A percentile compares a stretch with the other conserved stretches of the same genome.
These are phyloP conservation scores for Scheffersomyces cryptocercus DNA, from an alignment of 1,139 yeast genomes.

Conservation along the genomic window DNA sequence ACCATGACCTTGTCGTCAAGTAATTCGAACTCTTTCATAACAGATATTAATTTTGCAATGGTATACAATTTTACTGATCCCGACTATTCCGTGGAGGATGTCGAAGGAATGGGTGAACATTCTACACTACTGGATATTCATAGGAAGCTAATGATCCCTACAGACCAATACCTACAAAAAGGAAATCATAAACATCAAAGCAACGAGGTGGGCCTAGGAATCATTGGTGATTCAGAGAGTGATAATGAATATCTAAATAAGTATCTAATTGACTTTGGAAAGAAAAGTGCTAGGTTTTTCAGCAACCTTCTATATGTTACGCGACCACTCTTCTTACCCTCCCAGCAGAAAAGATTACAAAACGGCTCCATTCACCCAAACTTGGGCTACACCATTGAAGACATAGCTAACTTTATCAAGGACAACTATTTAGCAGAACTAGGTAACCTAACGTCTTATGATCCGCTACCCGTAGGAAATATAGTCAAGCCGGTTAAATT, in stretches of 20 bases:
- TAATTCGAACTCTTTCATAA: constrained; percentile 42
- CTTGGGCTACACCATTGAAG: constrained; percentile 32
- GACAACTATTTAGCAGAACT: constrained; percentile 21
- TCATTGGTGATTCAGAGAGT: constrained; percentile 11
- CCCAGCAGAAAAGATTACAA: constrained; percentile 19
- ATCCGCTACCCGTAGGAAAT: not conserved
- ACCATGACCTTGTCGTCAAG: constrained; percentile 40
- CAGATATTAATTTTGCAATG: constrained; percentile 36
- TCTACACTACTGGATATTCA: constrained; percentile 34
- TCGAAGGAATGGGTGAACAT: constrained; percentile 18
- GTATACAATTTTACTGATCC: constrained; percentile 43
- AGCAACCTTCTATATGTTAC: constrained; percentile 20
- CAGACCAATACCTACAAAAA: constrained; percentile 39
- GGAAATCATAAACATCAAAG: constrained; percentile 19
- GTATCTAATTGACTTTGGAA: constrained; percentile 17
- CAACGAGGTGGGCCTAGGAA: constrained; percentile 27
- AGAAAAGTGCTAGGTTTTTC: constrained; percentile 25
- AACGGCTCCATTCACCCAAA: constrained; percentile 24
- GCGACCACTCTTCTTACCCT: constrained; percentile 25
- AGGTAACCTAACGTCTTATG: not conserved
- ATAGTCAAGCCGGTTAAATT: constrained; percentile 3
- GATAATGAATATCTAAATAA: constrained; percentile 10
- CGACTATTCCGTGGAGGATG: constrained; percentile 27
- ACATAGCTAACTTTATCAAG: constrained; percentile 27
- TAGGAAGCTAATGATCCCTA: constrained; percentile 38